Evolutionary conservation across 2,329 filamentous ascomycete species (phyloP).

Genomic region (Hypoxylon sp.): DNA sequence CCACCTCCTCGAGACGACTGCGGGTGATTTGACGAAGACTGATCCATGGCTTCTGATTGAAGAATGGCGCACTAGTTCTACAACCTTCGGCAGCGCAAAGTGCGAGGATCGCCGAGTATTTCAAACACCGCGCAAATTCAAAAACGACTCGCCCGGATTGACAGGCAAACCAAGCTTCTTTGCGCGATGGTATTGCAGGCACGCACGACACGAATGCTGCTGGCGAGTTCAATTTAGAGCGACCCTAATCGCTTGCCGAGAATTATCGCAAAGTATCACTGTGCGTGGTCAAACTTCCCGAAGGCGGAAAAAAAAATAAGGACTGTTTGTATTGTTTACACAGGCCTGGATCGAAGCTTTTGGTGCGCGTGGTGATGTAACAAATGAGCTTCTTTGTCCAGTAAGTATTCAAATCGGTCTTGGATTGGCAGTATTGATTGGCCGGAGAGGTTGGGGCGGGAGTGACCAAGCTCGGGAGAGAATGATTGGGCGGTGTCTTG

Average conservation of each 20-base stretch:
- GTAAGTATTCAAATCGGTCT: slow-evolving; percentile 39
- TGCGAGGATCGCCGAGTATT: slow-evolving; percentile 34
- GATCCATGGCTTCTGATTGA: slow-evolving; percentile 62
- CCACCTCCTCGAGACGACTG: slow-evolving; percentile 58
- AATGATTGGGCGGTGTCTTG: slow-evolving; percentile 30
- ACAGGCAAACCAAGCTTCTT: slow-evolving; percentile 33
- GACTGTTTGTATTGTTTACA: slow-evolving; percentile 45
- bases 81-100: slow-evolving; percentile 29
- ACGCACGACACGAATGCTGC: slow-evolving; percentile 26
- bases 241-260: slow-evolving; percentile 33
- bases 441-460: slow-evolving; percentile 38
- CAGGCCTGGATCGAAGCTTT: slow-evolving; percentile 36
- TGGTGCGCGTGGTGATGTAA: slow-evolving; percentile 49
- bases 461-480: slow-evolving; percentile 29
- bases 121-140: slow-evolving; percentile 33
- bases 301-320: slow-evolving; percentile 40
- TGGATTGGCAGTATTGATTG: slow-evolving; percentile 52
- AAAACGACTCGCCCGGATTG: slow-evolving; percentile 26
- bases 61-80: slow-evolving; percentile 36
- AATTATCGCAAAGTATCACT: slow-evolving; percentile 28
- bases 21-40: slow-evolving; percentile 65
- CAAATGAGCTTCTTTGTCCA: slow-evolving; percentile 45
- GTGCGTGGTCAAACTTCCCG: slow-evolving; percentile 33
- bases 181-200: slow-evolving; percentile 40
- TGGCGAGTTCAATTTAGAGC: slow-evolving; percentile 25